Evolutionary conservation across 2,329 filamentous ascomycete genomes (phyloP), one percentile per base, ranked within the genome.

Genomic region (Zalaria sp.): DNA sequence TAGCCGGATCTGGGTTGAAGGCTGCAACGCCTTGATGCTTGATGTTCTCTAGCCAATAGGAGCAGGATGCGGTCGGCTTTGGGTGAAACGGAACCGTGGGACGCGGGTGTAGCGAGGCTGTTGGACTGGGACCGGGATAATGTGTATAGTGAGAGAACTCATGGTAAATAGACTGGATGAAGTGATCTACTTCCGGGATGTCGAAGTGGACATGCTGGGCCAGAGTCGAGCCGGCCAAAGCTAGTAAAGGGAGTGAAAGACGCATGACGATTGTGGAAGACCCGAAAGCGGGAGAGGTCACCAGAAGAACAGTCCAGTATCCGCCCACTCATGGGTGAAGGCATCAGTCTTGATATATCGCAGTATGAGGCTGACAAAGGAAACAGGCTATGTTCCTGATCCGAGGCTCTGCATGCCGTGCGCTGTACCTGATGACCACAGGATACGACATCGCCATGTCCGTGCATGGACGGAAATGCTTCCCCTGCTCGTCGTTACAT

Each of bases 11-110:
- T 1, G 51, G 41, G 47, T 69, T 67, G 57, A 69, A 71, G 2
- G 68, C 58, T 0, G 68, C 62, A 18, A 65, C 54, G 41, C 69
- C 69, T 43, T 67, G 65, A 47, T 71, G 69, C 7, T 53, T 51
- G 42, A 72, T 58, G 18, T 62, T 57, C 28, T 68, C 66, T 57
- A 71, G 48, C 59, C 59, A 63, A 47, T 57, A 63, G 29, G 44
- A 43, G 34, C 52, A 55, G 7, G 34, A 28, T 28, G 36, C 5
- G 10, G 11, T 27, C 9, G 36, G 26, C 35, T 7, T 11, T n/a
- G 35, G 10, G 7, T 7, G 8, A 34, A n/a, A 8, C 10, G 35
- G 25, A 8, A 9, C 11, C 7, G 35, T n/a, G 7, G 35, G 10
- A 7, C 25, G 7, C 35, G 25, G 10, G 10, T 36, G 35, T 9